phyloP scores from a whole-genome alignment of 768 basidiomycete genomes.

The Phlegmacium glaucopus region DNA sequence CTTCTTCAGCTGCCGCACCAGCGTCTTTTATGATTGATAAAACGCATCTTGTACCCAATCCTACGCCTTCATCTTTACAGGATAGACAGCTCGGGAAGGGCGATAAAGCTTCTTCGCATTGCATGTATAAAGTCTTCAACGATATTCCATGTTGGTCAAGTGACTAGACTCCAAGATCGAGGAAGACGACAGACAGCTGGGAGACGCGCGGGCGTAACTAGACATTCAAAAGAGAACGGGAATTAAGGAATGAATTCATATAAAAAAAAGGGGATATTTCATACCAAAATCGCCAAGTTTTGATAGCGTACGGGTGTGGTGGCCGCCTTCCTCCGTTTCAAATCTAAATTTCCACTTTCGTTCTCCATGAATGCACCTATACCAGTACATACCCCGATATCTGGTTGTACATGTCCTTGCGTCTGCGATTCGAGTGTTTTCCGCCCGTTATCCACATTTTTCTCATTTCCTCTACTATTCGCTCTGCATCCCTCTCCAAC shows the following conservation, averaged over 20 bases:
- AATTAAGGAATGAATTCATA: neutral
- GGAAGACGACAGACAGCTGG: conserved; percentile 74
- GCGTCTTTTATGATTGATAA: conserved; percentile 27
- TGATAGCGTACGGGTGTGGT: conserved; percentile 51
- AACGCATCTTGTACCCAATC: too few relatives aligned
- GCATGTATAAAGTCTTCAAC: conserved; percentile 78
- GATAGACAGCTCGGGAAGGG: conserved; percentile 32
- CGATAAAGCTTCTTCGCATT: conserved; percentile 41
- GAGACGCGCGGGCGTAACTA: conserved; percentile 70
- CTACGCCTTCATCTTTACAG: conserved; percentile 58
- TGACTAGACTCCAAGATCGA: conserved; percentile 79
- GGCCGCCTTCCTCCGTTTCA: conserved; percentile 52
- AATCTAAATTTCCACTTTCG: conserved; percentile 44
- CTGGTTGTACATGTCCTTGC: neutral
- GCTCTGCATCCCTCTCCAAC: conserved; percentile 36
- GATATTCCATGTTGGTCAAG: conserved; percentile 96
- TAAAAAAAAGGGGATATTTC: conserved; percentile 18
- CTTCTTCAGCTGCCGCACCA: conserved; percentile 53
- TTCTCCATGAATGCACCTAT: conserved; percentile 49
- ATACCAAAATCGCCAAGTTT: conserved; percentile 58
- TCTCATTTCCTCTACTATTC: neutral
- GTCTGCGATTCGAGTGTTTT: neutral
- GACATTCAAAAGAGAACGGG: neutral
- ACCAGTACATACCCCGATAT: conserved; percentile 1
- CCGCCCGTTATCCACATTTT: neutral